These are phyloP conservation scores for Mycena albidolilacea DNA, from an alignment of 768 basidiomycete species.

Conservation along the genomic window DNA sequence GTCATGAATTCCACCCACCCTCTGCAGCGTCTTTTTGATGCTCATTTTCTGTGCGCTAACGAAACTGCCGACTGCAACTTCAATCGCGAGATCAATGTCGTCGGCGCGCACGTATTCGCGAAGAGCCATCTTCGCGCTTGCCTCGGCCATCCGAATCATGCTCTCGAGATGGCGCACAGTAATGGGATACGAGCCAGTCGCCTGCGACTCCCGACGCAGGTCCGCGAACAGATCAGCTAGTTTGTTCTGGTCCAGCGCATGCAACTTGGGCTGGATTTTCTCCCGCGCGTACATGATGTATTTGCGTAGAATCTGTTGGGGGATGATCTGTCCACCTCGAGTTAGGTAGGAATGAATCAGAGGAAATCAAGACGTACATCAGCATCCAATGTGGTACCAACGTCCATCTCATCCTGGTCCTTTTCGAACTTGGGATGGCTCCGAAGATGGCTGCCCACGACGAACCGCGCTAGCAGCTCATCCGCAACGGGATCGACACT, in stretches of 20 bases:
- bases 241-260: constrained; percentile 97
- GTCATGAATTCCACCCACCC: constrained; percentile 68
- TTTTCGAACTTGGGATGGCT: constrained; percentile 95
- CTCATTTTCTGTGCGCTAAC: constrained; percentile 98
- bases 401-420: constrained; percentile 91
- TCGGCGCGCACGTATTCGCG: constrained; percentile 96
- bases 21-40: constrained; percentile 97
- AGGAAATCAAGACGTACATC: constrained; percentile 72
- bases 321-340: constrained; percentile 79
- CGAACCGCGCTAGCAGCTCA: constrained; percentile 95
- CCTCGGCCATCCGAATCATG: constrained; percentile 99
- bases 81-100: constrained; percentile 97
- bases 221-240: constrained; percentile 95
- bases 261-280: constrained; percentile 91
- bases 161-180: constrained; percentile 98
- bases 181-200: constrained; percentile 99
- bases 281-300: constrained; percentile 99
- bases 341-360: constrained; percentile 13
- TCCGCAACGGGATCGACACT: constrained; percentile 97
- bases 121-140: constrained; percentile 98
- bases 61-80: constrained; percentile 95
- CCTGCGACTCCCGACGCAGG: constrained; percentile 94
- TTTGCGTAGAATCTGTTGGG: constrained; percentile 95
- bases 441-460: constrained; percentile 96
- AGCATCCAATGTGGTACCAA: constrained; percentile 89